Base-by-base conservation (phyloP, 345 rosid species). In the Linum usitatissimum region DNA sequence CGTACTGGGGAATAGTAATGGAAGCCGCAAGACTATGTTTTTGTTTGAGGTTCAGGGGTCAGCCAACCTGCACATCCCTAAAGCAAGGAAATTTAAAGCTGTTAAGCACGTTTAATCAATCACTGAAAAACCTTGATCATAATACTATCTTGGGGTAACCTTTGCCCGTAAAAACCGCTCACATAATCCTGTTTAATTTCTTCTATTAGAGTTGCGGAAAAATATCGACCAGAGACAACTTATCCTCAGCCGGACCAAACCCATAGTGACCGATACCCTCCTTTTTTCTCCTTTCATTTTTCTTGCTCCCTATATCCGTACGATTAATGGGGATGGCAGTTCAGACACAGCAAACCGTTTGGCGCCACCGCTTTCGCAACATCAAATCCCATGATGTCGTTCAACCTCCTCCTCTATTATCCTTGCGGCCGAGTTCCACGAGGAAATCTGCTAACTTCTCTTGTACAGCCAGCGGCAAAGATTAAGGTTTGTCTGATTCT, bases 391-490 rank as follows among this genome's bases (percentile, higher is more conserved):
- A 10, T 10, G 17, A 10, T 10, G 17, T 13, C 38, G 38, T 45
- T 45, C 51, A 45, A 10, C 3, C 51, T 45, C 51, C 13, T 45
- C 51, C 7, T 10, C 3, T 45, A 10, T 45, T 12, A 4, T 15
- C 51, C 17, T 3, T 15, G 51, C 51, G 17, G 51, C 51, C 51
- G 51, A 15, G 13, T 45, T 45, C 51, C 51, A 10, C 15, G 51
- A 68, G 79, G 75, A 77, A 70, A 34, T 28, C 70, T 62, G 74
- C 61, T 42, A 59, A 14, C 42, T 73, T 80, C 73, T 42, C 75
- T 59, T 76, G 84, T 79, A 71, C 68, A 71, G 77, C 91, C 69
- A 70, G 55, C 45, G 66, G 70, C 62, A 42, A 67, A 53, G 90
- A 84, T 64, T 81, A 75, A 5, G 39, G 53, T 61, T 68, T 30